Base-by-base conservation (phyloP, 1,139 yeast species). In the Pichia sp. region DNA sequence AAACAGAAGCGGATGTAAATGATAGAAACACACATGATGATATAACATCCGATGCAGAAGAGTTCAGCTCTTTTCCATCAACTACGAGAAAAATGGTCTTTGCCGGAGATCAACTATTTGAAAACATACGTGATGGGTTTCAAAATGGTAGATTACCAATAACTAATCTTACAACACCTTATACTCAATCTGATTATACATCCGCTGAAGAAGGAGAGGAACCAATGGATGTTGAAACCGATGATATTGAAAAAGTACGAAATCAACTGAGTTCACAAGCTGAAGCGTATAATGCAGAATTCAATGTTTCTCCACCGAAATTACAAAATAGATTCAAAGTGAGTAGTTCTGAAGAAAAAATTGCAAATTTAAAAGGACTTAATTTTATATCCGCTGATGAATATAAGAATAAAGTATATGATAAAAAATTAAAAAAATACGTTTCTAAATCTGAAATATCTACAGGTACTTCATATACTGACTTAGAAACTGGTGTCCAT, bases 371-470 rank as follows among this genome's bases (percentile, higher is more conserved):
- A 11, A 52, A 46, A 19, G 56, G 57, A 7, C 35, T 60, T 29
- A 55, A 53, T 16, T 58, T 59, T 34, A 60, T 60, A 10, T 48
- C 62, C 5, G 62, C 57, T 6, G 58, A 53, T 21, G 55, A 56
- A 7, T 58, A 55, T 41, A 55, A 50, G 28, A 54, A 52, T 33
- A 57, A 57, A 40, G 48, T 55, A 4, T 60, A 45, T 35, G 62
- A 59, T 42, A 54, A 53, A 36, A 40, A 41, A n/a, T 46, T 51
- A 13, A 49, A 50, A 16, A 52, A 49, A 28, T 60, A 42, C 45
- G 54, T 60, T 10, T 38, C 50, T 2, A 48, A 41, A 21, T 44
- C 49, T 1, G 53, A 55, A 13, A 25, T 26, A 10, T 20, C 28
- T 30, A 23, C 41, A 5, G 22, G 24, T n/a, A 31, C 38, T 5